Evolutionary conservation across 441 rosid species (phyloP).

Genomic region (Lepidium campestre): DNA sequence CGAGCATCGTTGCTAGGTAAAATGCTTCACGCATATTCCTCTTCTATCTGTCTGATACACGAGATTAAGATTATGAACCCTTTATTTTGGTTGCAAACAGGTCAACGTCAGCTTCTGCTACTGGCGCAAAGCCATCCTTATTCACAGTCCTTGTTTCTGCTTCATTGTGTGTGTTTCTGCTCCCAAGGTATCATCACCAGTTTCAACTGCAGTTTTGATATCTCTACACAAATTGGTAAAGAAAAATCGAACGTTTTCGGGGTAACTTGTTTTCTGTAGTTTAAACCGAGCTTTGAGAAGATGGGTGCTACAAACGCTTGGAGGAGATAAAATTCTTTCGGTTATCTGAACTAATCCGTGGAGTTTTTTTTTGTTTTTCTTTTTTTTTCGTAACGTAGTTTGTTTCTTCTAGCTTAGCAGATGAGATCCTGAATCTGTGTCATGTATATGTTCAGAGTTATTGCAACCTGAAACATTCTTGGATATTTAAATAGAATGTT

Average conservation of each 20-base stretch:
- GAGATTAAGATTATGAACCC: neutral
- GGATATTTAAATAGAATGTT: neutral
- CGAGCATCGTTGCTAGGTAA: conserved; percentile 52
- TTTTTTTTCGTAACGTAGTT: neutral
- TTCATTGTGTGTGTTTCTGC: conserved; percentile 29
- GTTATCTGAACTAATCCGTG: neutral
- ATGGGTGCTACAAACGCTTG: conserved; percentile 13
- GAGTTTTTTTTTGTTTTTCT: neutral
- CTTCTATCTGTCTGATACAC: neutral
- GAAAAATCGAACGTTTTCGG: neutral
- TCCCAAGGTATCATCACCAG: conserved; percentile 33
- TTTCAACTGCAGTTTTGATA: conserved; percentile 1
- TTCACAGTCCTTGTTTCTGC: conserved; percentile 27
- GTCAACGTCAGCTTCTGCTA: conserved; percentile 55
- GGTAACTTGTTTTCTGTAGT: neutral
- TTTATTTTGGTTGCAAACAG: conserved; percentile 28
- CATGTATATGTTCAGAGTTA: conserved; percentile 13
- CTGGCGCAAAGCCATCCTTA: conserved; percentile 29
- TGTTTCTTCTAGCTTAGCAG: conserved; percentile 20
- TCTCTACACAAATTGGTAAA: neutral
- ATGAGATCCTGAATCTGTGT: conserved; percentile 7
- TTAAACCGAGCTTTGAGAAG: conserved; percentile 7
- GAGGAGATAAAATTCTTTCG: conserved; percentile 17
- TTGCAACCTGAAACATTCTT: conserved; percentile 20
- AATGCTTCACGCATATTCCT: neutral